Base-by-base conservation (phyloP, 148 eudicot genomes). In the Gaultheria prostrata region DNA sequence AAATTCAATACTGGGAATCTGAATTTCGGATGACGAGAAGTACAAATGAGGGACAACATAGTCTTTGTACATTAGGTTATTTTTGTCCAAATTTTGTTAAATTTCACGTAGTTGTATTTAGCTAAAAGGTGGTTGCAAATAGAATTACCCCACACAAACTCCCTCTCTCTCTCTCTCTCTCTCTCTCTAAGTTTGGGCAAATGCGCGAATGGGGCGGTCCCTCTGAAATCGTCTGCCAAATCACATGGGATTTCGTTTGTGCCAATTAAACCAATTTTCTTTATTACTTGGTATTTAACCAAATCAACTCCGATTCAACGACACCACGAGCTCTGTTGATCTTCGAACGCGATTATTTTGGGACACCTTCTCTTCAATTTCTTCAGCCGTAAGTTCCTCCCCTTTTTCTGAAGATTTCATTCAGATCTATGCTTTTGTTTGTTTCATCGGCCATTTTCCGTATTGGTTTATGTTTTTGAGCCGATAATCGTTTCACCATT, bases 331-430 rank as follows among this genome's bases (percentile, higher is more conserved):
- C 57, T 49, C 57, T 13, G 11, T 24, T 24, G 20, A 12, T n/a
- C n/a, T 26, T 24, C 8, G 21, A 49, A 24, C 32, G 33, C 32
- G 20, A n/a, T 48, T 7, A 6, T 48, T 49, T 76, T 14, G 56
- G 21, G 57, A n/a, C 78, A 46, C 78, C 24, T 39, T 75, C 30
- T 39, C 53, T 45, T 30, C 77, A 43, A 9, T 8, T 35, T 43
- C 77, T 43, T n/a, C 78, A 75, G 53, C 53, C 26, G 78, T 75
- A 45, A 75, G 78, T 75, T 75, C 17, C 17, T 45, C 46, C 50
- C 9, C 3, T 73, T 3, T 49, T 26, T 26, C 30, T 6, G 3
- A 6, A 24, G 61, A 20, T 77, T 50, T 51, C 3, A 17, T 53
- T 11, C 61, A 51, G 80, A 77, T 77, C 63, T 1, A 17, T 51